Base-by-base conservation (phyloP, 2,329 filamentous ascomycete genomes). In the Botrytis pseudocinerea region DNA sequence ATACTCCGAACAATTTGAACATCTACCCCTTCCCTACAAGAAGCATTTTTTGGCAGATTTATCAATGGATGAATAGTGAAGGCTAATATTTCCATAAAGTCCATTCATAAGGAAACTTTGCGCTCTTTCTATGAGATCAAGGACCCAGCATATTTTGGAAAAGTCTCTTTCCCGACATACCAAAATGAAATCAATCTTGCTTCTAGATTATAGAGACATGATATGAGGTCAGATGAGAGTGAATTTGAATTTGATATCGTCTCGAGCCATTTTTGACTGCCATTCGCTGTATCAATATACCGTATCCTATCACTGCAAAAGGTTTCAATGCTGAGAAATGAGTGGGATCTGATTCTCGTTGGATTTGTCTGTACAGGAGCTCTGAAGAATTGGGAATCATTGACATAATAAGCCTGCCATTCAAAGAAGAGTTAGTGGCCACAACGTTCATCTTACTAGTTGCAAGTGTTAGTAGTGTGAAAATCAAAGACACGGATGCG, bases 101-200 rank as follows among this genome's bases (percentile, higher is more conserved):
- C 5, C 14, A 8, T 22, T 22, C 59, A 61, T 6, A 22, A 25
- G 12, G 7, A 16, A 16, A 22, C 10, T 4, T 40, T n/a, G 10
- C 16, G 6, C 4, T 25, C 1, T 22, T 8, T 14, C 8, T 0
- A 40, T 2, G 7, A n/a, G 32, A 18, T 25, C 3, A 16, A 16
- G 7, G 35, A 4, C 12, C 59, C 12, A n/a, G 5, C 35, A n/a
- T 16, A 38, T 38, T 25, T 7, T 61, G 10, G 12, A 25, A 25
- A 16, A 38, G 6, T 60, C 5, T 25, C 20, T n/a, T n/a, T 61
- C 14, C 35, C 35, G 8, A 32, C 2, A 61, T 9, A 61, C 0
- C 6, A 3, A 10, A 40, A 22, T 22, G 12, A n/a, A n/a, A 40
- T 40, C 22, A 32, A 4, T n/a, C 12, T n/a, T 4, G 16, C 2